Evolutionary conservation across 176 grass and related monocot genomes (phyloP), one percentile per base, ranked within the genome.

Genomic region (Avena atlantica): DNA sequence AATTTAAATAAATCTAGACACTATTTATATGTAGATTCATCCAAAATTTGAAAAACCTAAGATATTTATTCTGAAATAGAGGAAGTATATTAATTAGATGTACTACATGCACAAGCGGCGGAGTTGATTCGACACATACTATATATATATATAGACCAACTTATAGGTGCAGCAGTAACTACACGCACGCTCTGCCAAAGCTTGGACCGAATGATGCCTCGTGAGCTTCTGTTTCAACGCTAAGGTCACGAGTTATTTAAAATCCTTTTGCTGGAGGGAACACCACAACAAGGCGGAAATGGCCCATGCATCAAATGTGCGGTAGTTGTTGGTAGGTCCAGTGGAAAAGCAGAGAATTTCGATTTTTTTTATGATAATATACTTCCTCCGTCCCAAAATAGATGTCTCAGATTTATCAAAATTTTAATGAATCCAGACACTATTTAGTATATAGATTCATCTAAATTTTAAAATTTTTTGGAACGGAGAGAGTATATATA

Each of bases 221-320:
- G 61, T 84, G 68, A 77, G 34, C 29, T 51, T 74, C 48, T 72
- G 31, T 76, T 61, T 55, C 74, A 47, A 23, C 44, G 52, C 52
- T 59, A 75, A 75, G 40, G 65, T 87, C 89, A 91, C 89, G 89
- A 88, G 85, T 76, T 40, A 25, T 37, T 91, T 81, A 80, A 83
- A 81, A 76, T 70, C 44, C 7, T 12, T 37, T n/a, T 25, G 60
- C n/a, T 80, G 64, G 27, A 83, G 9, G 27, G 60, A 69, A 60
- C 81, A 24, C 80, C 20, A 7, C 73, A 78, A 23, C 49, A 76
- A 69, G 82, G 87, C 21, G 27, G 24, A 53, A 63, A 51, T 58
- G 60, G 83, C 59, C 83, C 88, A 74, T 74, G 71, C 45, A 81
- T 75, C 12, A 17, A 37, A 83, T 74, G 44, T 53, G 14, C 53